phyloP scores from a whole-genome alignment of 2,329 filamentous ascomycete genomes.

The Ampelomyces quisqualis region DNA sequence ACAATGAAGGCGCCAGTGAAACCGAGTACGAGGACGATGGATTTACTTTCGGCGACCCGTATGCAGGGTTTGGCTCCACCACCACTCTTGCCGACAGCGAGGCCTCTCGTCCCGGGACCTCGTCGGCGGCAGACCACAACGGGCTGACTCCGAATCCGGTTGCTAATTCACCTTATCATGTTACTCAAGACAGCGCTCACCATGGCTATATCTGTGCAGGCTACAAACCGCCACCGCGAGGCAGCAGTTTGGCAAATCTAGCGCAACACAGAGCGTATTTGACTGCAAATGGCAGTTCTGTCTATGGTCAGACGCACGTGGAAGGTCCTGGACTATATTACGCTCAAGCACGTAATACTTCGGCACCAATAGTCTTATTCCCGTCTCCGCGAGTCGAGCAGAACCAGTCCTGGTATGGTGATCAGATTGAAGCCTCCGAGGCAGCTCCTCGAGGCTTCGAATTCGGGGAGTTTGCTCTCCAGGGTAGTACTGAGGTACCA shows the following conservation, averaged over 20 bases:
- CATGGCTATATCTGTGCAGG: background rate
- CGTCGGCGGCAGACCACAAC: background rate
- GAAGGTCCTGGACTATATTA: background rate
- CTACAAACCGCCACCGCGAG: background rate
- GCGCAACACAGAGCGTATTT: background rate
- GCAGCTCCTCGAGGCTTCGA: background rate
- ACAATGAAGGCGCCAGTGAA: background rate
- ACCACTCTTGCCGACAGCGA: background rate
- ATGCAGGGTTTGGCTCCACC: background rate
- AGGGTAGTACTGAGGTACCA: too few species aligned
- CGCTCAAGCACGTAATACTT: background rate
- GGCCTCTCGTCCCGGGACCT: background rate
- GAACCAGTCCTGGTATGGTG: background rate
- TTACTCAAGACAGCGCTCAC: background rate
- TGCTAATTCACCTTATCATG: background rate
- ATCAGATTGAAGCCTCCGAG: background rate
- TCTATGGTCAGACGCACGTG: too few species aligned
- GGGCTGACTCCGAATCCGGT: background rate
- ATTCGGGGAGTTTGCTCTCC: too few species aligned
- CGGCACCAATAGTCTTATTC: slow-evolving; percentile 4
- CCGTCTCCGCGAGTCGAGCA: slow-evolving; percentile 10
- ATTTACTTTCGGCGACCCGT: background rate
- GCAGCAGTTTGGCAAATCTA: background rate
- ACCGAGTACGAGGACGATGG: background rate
- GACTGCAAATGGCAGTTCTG: too few species aligned